Base-by-base conservation (phyloP, 2,329 filamentous ascomycete genomes). In the Pseudocercospora musae region DNA sequence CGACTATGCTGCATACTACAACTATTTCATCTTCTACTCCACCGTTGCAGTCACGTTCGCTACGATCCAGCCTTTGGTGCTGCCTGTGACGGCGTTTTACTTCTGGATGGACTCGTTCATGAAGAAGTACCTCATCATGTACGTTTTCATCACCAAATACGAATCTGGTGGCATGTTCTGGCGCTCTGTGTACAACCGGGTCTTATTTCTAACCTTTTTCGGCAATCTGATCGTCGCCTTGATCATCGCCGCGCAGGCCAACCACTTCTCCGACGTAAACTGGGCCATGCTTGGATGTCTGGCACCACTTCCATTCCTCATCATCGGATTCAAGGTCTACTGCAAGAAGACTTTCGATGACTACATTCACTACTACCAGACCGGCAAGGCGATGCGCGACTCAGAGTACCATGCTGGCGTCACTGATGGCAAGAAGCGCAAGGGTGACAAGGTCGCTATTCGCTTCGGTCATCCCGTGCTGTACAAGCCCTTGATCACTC, bases 1-100 rank as follows among this genome's bases (percentile, higher is more conserved):
- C 75, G 93, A 98, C 69, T 98, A 97, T 73, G 92, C 95, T 62
- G 92, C 87, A 70, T 98, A 98, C 79, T 99, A 97, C 84, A 98
- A 97, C 77, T 98, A 96, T 76, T 97, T 97, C 77, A 82, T 98
- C 29, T 99, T 91, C 78, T 99, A 98, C 79, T 83, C 90, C 23
- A 97, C 94, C 0, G 90, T 98, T 31, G 89, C 92, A 0, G 81
- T 99, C 15, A 92, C 88, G 71, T 97, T 95, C 72, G 87, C 89
- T 1, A 87, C 88, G 1, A 82, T 98, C 57, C 95, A 98, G 76
- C 95, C 95, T 0, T 82, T 98, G 23, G 89, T 95, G 1, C 82
- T 99, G 7, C 87, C 91, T 0, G 90, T 96, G 42, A 92, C 91
- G 0, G 92, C 93, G 1, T 78, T 97, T 29, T 99, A 97, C 81